Percentiles rank a stretch among this genome's conserved stretches.
Conservation (phyloP, 768 basidiomycete species). For the Mycena galericulata region DNA sequence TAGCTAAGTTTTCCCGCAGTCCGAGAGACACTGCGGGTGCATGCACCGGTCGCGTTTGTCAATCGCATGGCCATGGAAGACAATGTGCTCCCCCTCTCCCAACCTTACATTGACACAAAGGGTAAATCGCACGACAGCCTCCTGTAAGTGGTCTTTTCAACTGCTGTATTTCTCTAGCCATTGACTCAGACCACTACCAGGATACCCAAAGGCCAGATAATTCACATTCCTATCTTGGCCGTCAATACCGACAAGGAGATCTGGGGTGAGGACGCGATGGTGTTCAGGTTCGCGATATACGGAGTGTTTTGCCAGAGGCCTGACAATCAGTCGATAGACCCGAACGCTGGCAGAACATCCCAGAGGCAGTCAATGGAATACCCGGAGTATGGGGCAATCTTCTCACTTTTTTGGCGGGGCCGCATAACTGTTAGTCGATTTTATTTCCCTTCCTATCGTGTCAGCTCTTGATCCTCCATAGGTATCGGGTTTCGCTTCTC, state of each 20-base stretch:
- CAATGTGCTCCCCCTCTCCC: constrained; percentile 63
- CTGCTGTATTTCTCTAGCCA: too few species aligned
- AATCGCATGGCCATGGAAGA: constrained; percentile 61
- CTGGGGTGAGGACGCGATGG: too few species aligned
- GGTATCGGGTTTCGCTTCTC: constrained; percentile 77
- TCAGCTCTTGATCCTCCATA: not conserved
- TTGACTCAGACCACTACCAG: too few species aligned
- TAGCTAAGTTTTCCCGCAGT: constrained; percentile 48
- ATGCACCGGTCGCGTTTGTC: constrained; percentile 61
- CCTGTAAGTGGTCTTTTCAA: constrained; percentile 14
- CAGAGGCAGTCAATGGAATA: constrained; percentile 57
- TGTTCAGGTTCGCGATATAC: not conserved
- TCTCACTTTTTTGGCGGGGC: constrained; percentile 71
- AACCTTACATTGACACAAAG: constrained; percentile 56
- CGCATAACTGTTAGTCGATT: not conserved
- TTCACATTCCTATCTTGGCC: too few species aligned
- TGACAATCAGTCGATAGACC: constrained; percentile 55
- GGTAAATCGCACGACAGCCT: constrained; percentile 55
- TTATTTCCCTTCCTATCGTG: not conserved
- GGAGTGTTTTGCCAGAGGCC: not conserved
- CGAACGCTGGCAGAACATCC: constrained; percentile 69
- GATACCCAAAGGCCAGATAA: too few species aligned
- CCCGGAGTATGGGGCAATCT: constrained; percentile 73
- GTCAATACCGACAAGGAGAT: too few species aligned
- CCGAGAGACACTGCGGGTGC: constrained; percentile 67